A percentile compares a stretch with the other conserved stretches of the same genome.
phyloP scores from a whole-genome alignment of 2,329 filamentous ascomycete species.

The Conoideocrella luteorostrata region DNA sequence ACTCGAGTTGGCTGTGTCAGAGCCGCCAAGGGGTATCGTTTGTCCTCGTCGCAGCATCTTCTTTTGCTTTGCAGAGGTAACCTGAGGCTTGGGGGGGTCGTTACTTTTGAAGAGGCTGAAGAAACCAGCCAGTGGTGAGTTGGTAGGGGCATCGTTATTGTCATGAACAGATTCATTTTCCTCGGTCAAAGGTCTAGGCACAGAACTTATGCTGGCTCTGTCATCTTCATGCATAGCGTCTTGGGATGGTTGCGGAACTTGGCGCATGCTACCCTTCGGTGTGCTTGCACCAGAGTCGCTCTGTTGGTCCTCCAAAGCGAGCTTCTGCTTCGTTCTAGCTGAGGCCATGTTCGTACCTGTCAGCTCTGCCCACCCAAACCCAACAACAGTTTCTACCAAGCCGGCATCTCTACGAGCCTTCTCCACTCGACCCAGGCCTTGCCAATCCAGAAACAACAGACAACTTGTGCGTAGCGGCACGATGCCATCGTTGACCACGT shows the following conservation, averaged over 20 bases:
- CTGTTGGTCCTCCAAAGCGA: constrained; percentile 25
- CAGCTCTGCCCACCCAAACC: constrained; percentile 91
- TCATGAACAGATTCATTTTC: constrained; percentile 19
- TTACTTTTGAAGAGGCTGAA: constrained; percentile 67
- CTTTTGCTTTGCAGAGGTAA: constrained; percentile 51
- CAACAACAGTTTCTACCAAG: constrained; percentile 84
- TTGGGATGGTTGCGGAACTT: constrained; percentile 65
- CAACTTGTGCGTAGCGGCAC: constrained; percentile 93
- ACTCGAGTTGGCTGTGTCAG: constrained; percentile 16
- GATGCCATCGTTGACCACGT: constrained; percentile 96
- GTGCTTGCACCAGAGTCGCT: constrained; percentile 28
- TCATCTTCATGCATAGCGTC: constrained; percentile 65
- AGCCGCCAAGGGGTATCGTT: constrained; percentile 45
- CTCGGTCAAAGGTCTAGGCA: constrained; percentile 24
- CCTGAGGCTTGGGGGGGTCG: constrained; percentile 42
- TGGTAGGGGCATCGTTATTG: constrained; percentile 23
- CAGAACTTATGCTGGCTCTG: constrained; percentile 46
- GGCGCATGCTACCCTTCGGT: constrained; percentile 34
- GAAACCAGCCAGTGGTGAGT: constrained; percentile 50
- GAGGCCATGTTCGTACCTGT: constrained; percentile 59
- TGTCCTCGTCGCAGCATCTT: constrained; percentile 75
- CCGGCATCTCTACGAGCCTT: constrained; percentile 91
- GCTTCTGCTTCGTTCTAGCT: constrained; percentile 38
- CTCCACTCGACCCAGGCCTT: constrained; percentile 84
- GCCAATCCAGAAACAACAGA: constrained; percentile 94